Percentiles rank a stretch among this genome's conserved stretches.
Evolutionary conservation across 2,329 filamentous ascomycete genomes (phyloP).

Genomic region (Colletotrichum cuscutae): DNA sequence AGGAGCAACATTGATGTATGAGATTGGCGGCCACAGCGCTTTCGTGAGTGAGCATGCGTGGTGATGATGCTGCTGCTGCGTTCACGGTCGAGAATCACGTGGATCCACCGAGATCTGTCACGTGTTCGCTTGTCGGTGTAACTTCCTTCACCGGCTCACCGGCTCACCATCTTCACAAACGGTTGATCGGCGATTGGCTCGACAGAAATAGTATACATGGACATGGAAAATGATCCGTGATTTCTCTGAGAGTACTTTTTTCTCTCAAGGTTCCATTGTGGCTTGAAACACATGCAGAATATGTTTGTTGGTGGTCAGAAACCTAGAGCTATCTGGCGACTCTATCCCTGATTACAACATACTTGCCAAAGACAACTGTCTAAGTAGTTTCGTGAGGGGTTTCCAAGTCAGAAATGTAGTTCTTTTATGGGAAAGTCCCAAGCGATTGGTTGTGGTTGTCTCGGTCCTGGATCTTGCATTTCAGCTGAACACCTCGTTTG

Average conservation of each 20-base stretch:
- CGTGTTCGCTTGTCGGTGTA: conserved; percentile 34
- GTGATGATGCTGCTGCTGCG: conserved; percentile 18
- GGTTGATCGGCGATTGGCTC: neutral
- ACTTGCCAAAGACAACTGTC: neutral
- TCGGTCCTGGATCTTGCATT: neutral
- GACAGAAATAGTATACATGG: neutral
- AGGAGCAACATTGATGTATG: neutral
- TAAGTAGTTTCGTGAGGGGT: neutral
- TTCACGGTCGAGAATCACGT: neutral
- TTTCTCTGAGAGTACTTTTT: neutral
- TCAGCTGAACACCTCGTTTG: conserved; percentile 22
- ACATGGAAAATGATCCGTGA: neutral
- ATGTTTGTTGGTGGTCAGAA: neutral
- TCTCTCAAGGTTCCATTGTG: neutral
- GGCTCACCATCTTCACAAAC: conserved; percentile 16
- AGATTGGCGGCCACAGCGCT: neutral
- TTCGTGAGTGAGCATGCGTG: neutral
- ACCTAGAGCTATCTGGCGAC: neutral
- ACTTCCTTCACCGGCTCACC: conserved; percentile 24
- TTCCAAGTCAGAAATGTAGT: neutral
- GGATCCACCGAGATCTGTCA: conserved; percentile 1
- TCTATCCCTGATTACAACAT: conserved; percentile 6
- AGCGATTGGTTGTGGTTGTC: conserved; percentile 11
- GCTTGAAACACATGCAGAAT: neutral
- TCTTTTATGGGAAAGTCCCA: neutral